Conservation (phyloP, 2,329 filamentous ascomycete genomes). For the Fusarium sp. region DNA sequence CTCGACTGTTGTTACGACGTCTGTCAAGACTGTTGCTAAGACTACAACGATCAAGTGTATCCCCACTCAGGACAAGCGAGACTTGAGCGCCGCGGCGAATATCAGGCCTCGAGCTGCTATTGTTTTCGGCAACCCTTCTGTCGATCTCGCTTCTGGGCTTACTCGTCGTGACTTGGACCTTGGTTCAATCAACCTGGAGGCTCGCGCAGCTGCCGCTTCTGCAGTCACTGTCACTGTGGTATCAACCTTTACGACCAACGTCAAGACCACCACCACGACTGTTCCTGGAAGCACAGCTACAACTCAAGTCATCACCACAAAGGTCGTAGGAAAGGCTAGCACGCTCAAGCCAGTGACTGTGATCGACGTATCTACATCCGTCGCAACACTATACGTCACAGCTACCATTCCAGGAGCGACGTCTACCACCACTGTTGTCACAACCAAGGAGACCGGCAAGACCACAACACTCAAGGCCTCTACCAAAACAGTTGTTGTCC, state of each 20-base stretch:
- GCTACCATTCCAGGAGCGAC: conserved; percentile 32
- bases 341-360: conserved; percentile 35
- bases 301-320: conserved; percentile 28
- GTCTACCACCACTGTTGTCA: conserved; percentile 29
- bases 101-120: conserved; percentile 23
- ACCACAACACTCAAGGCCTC: conserved; percentile 41
- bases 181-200: conserved; percentile 23
- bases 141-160: conserved; percentile 15
- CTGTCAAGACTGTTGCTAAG: conserved; percentile 36
- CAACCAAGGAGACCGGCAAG: conserved; percentile 41
- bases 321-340: conserved; percentile 25
- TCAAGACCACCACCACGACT: conserved; percentile 34
- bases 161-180: conserved; percentile 30
- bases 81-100: neutral
- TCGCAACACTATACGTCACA: conserved; percentile 27
- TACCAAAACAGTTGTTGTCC: conserved; percentile 30
- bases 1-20: conserved; percentile 41
- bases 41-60: conserved; percentile 43
- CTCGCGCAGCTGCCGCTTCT: conserved; percentile 21
- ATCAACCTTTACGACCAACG: conserved; percentile 30
- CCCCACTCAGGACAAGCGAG: conserved; percentile 35
- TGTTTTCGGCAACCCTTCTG: conserved; percentile 29
- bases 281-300: conserved; percentile 33
- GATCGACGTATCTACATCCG: conserved; percentile 16
- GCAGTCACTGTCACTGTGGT: conserved; percentile 30